Evolutionary conservation across 345 rosid species (phyloP).

Genomic region (Eucalyptus pauciflora): DNA sequence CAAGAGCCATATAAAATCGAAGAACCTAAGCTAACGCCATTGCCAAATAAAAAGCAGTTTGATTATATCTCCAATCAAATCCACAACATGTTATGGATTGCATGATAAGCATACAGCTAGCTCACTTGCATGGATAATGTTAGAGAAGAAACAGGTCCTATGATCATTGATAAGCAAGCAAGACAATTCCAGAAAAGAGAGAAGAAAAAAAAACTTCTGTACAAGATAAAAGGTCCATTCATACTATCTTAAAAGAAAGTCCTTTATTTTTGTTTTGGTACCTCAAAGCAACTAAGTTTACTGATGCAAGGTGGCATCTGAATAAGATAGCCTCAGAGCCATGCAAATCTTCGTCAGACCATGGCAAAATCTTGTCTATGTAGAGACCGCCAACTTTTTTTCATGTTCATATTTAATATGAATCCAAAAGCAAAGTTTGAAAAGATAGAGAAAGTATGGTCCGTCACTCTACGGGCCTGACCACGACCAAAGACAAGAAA

Average conservation of each 20-base stretch:
- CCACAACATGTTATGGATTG: not conserved
- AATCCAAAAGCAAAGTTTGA: not conserved
- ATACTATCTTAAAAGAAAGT: not conserved
- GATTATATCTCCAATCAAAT: not conserved
- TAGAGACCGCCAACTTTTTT: not conserved
- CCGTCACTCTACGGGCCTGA: not conserved
- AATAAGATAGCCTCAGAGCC: not conserved
- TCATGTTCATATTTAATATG: not conserved
- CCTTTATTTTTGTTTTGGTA: not conserved
- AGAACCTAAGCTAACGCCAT: not conserved
- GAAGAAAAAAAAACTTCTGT: not conserved
- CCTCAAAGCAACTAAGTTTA: not conserved
- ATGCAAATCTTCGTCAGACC: not conserved
- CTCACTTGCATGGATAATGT: not conserved
- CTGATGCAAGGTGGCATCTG: not conserved
- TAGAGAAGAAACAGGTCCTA: not conserved
- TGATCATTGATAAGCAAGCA: not conserved
- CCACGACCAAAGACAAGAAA: not conserved
- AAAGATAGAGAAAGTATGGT: fast-evolving
- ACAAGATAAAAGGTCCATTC: not conserved
- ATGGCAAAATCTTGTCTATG: not conserved
- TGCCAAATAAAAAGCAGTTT: not conserved
- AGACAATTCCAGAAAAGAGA: not conserved
- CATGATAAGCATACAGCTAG: not conserved
- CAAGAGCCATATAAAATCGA: not conserved